Evolutionary conservation across 192 early-diverging fungal species (phyloP), one percentile per base, ranked within the genome.

Genomic region (Coemansia sp.): DNA sequence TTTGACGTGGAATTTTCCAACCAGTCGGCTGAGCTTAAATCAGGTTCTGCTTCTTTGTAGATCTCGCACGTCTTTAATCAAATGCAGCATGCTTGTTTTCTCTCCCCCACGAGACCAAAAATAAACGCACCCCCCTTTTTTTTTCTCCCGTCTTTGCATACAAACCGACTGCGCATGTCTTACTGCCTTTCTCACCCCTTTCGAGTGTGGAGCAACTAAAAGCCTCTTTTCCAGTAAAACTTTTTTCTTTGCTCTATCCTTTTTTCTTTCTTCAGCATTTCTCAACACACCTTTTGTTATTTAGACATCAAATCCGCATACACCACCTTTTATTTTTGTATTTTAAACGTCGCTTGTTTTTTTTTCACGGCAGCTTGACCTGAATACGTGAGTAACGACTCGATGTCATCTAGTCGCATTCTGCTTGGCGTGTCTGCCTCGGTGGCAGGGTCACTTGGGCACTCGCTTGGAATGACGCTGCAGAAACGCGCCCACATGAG

Each of bases 401-500:
- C 17, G 42, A 81, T 75, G 80, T 68, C 60, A 7, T 61, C 49
- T 42, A 66, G 64, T 20, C 80, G 80, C 30, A 25, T 73, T 25
- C 54, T 82, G 50, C 63, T 86, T 18, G 88, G 88, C 63, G 85
- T 88, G 48, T 69, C 83, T 14, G 85, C 90, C 33, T 84, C 85
- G 4, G 84, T 92, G 28, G 80, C 83, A 11, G 88, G 89, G 29
- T 89, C 88, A 4, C 72, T 89, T 54, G 88, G 88, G 25, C 90
- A 92, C 63, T 88, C 91, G 8, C 85, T 92, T 7, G 89, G 89
- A 10, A 80, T 92, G 70, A 87, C 91, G 12, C 82, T 92, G 60
- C 91, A 92, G 61, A 86, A 89, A 40, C 90, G 90, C 48, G 89
- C 89, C 0, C 88, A 92, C 74, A 70, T 89, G 34, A 73, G 72